Evolutionary conservation across 1,139 yeast genomes (phyloP).

Genomic region (Kodamaea sp.): DNA sequence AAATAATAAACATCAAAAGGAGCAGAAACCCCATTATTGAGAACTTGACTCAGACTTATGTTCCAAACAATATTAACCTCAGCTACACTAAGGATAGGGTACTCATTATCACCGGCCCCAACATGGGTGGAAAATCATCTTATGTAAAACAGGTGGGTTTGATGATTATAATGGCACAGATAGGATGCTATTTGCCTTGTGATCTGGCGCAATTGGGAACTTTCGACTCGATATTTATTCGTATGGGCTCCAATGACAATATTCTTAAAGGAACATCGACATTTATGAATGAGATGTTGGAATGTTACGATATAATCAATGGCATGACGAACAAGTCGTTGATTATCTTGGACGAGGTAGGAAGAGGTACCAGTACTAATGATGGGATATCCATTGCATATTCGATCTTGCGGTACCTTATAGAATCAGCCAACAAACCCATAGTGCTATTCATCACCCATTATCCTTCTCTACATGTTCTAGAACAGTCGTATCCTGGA

Average conservation of each 20-base stretch:
- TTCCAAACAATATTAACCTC: slow-evolving; percentile 69
- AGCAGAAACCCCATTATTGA: slow-evolving; percentile 86
- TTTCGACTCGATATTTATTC: slow-evolving; percentile 54
- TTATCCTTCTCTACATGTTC: slow-evolving; percentile 67
- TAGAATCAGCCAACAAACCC: slow-evolving; percentile 47
- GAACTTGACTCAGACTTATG: slow-evolving; percentile 48
- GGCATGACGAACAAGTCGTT: slow-evolving; percentile 50
- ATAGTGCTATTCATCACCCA: slow-evolving; percentile 83
- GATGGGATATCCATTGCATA: slow-evolving; percentile 91
- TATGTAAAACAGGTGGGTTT: slow-evolving; percentile 66
- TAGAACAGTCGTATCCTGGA: slow-evolving; percentile 43
- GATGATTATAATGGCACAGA: slow-evolving; percentile 52
- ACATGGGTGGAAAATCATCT: slow-evolving; percentile 80
- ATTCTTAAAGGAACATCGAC: slow-evolving; percentile 70
- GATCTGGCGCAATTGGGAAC: slow-evolving; percentile 53
- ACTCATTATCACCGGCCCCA: slow-evolving; percentile 70
- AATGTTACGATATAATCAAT: slow-evolving; percentile 58
- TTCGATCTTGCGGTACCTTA: slow-evolving; percentile 67
- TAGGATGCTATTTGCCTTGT: slow-evolving; percentile 49
- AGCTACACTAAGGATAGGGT: slow-evolving; percentile 46
- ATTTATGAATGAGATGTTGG: slow-evolving; percentile 73
- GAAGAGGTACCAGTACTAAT: slow-evolving; percentile 82
- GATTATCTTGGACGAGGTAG: slow-evolving; percentile 64
- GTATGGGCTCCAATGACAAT: slow-evolving; percentile 79
- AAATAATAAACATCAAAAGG: slow-evolving; percentile 44